Evolutionary conservation across 2,329 filamentous ascomycete species (phyloP).

Genomic region (Akanthomyces muscarius): DNA sequence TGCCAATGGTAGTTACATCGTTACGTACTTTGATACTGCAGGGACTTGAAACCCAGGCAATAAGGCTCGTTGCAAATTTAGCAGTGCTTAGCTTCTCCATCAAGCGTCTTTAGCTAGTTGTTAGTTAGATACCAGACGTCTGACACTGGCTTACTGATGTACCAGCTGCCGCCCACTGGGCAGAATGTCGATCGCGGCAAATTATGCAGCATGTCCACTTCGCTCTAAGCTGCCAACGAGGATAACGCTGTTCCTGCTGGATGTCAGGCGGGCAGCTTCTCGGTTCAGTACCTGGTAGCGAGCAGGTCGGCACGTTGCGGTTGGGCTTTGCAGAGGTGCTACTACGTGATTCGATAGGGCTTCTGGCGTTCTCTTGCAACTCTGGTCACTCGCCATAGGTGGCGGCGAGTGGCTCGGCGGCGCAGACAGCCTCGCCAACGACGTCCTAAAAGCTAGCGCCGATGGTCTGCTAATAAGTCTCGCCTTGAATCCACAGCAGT

Average conservation of each 20-base stretch:
- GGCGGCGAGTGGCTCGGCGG: not conserved
- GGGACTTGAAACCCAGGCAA: not conserved
- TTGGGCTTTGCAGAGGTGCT: not conserved
- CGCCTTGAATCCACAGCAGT: not conserved
- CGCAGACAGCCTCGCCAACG: not conserved
- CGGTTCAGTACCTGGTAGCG: not conserved
- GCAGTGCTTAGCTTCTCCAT: not conserved
- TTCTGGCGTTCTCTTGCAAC: not conserved
- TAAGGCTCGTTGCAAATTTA: not conserved
- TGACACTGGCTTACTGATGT: not conserved
- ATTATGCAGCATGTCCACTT: not conserved
- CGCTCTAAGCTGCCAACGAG: not conserved
- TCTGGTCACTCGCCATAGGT: not conserved
- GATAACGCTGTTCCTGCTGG: not conserved
- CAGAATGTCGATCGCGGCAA: not conserved
- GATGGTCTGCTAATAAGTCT: not conserved
- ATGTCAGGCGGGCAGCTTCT: not conserved
- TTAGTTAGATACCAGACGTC: not conserved
- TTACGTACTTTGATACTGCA: not conserved
- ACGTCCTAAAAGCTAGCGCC: not conserved
- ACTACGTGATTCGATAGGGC: not conserved
- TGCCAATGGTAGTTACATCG: not conserved
- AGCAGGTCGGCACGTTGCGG: not conserved
- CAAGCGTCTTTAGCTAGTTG: not conserved
- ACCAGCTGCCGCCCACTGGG: not conserved